Base-by-base conservation (phyloP, 2,329 filamentous ascomycete genomes). In the Chrysoporthe deuterocubensis region DNA sequence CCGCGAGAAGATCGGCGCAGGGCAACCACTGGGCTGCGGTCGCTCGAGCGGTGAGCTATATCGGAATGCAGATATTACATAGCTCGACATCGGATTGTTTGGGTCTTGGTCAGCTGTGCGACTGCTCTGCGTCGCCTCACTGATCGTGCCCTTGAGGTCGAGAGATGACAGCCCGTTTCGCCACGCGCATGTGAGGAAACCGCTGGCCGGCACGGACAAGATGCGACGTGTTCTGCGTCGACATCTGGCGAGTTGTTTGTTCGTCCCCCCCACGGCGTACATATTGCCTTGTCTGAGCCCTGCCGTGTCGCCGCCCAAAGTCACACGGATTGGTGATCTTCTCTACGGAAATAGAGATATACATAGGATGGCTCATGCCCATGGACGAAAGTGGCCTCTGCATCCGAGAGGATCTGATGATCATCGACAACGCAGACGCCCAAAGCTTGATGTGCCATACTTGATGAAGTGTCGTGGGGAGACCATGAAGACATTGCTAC, bases 241-340 rank as follows among this genome's bases (percentile, higher is more conserved):
- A 18, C 44, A 13, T 46, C 13, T 46, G 44, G 18, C 11, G 8
- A 46, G 4, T n/a, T 46, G 44, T 13, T 4, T 46, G 44, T 11
- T n/a, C 44, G 18, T 46, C 4, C 44, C 44, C 37, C 13, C 44
- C 18, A 14, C 13, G 13, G 18, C 44, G 44, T n/a, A 46, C 13
- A 46, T 46, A 14, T n/a, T n/a, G 44, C 13, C 18, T 13, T n/a
- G 32, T 37, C 54, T 40, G 2, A 40, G 54, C 32, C 16, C 54
- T 37, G 69, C 70, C 65, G 68, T 72, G 62, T 75, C 72, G 73
- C 71, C 75, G 76, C 76, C 74, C 70, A 77, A 76, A 69, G 75
- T 77, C 67, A 65, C 71, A 76, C 76, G 56, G 64, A 69, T 66
- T 71, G 62, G 40, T 60, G 64, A 66, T 66, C 62, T 42, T 37